phyloP scores from a whole-genome alignment of 441 rosid genomes.

The Daphne laureola region DNA sequence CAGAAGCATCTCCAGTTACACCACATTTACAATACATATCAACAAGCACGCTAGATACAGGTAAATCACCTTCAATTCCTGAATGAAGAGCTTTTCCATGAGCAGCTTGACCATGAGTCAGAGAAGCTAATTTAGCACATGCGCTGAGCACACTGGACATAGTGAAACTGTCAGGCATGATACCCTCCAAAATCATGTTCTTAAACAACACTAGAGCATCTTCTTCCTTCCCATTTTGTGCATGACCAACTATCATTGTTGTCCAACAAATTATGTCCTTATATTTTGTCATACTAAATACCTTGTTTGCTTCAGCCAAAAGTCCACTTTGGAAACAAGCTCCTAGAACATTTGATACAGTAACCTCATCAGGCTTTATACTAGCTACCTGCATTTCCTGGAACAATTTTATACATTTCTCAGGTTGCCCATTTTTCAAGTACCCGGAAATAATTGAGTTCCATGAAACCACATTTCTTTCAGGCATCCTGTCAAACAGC shows the following conservation, averaged over 20 bases:
- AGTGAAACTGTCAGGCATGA: constrained; percentile 26
- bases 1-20: constrained; percentile 20
- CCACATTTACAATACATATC: constrained; percentile 40
- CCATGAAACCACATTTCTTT: constrained; percentile 30
- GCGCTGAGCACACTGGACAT: constrained; percentile 33
- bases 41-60: constrained; percentile 33
- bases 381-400: constrained; percentile 30
- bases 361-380: constrained; percentile 45
- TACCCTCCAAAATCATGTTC: constrained; percentile 23
- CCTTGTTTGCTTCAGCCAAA: constrained; percentile 26
- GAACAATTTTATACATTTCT: constrained; percentile 42
- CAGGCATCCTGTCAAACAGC: constrained; percentile 21
- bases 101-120: constrained; percentile 28
- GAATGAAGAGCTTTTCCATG: constrained; percentile 29
- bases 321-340: constrained; percentile 33
- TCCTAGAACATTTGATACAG: constrained; percentile 35
- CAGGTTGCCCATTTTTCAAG: constrained; percentile 26
- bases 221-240: constrained; percentile 33
- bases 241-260: constrained; percentile 42
- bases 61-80: constrained; percentile 29
- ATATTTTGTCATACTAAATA: constrained; percentile 26
- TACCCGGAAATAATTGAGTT: constrained; percentile 36
- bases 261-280: constrained; percentile 61
- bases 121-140: constrained; percentile 35
- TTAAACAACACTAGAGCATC: constrained; percentile 27